A percentile compares a stretch with the other conserved stretches of the same genome.
Evolutionary conservation across 192 early-diverging fungal species (phyloP).

Genomic region (Coemansia sp.): DNA sequence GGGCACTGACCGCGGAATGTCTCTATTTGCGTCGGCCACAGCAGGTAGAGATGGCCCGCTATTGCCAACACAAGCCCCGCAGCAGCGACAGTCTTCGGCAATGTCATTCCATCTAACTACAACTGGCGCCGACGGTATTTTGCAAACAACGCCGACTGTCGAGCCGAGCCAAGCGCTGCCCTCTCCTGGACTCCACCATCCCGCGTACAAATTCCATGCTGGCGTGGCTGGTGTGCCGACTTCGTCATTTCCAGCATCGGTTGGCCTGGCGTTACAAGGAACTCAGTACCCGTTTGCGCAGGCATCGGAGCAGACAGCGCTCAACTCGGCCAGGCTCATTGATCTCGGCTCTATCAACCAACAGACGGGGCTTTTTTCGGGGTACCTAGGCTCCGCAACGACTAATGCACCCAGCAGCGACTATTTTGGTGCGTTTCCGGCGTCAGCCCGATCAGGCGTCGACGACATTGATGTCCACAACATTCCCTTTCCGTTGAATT

Average conservation of each 20-base stretch:
- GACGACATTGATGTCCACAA: slow-evolving; percentile 11
- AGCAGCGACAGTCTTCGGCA: not conserved
- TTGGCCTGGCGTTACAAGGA: not conserved
- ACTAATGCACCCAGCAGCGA: slow-evolving; percentile 22
- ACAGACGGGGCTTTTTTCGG: slow-evolving; percentile 10
- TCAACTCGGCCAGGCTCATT: not conserved
- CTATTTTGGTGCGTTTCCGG: slow-evolving; percentile 16
- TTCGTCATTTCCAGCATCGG: not conserved
- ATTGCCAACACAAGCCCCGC: not conserved
- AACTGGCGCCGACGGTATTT: not conserved
- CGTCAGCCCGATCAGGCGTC: not conserved
- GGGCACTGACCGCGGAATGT: slow-evolving; percentile 3
- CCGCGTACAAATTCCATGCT: not conserved
- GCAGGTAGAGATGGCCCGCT: not conserved
- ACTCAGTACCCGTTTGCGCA: not conserved
- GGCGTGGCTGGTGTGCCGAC: not conserved
- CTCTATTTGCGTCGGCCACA: slow-evolving; percentile 6
- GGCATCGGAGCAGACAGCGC: not conserved
- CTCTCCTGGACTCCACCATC: slow-evolving; percentile 1
- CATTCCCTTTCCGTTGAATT: not conserved
- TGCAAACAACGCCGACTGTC: not conserved
- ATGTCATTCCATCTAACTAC: slow-evolving; percentile 6
- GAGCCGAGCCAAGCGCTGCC: slow-evolving; percentile 7
- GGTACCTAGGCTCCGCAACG: slow-evolving; percentile 15
- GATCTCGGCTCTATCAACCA: not conserved